Percentiles rank a stretch among this genome's conserved stretches.
Evolutionary conservation across 176 grass and related monocot species (phyloP).

Genomic region (Carex cristatella): DNA sequence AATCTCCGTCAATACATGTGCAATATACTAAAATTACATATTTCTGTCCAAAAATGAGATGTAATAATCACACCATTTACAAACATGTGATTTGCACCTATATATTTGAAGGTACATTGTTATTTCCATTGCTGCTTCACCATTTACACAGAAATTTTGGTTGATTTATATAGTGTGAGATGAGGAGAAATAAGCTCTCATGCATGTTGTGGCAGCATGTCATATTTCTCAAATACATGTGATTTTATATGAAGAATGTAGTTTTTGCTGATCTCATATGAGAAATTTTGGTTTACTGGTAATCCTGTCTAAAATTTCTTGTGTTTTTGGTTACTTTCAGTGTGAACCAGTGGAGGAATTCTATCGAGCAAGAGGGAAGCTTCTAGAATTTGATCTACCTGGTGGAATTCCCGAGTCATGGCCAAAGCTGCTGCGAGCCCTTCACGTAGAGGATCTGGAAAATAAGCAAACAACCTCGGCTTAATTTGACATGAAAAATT

Average conservation of each 20-base stretch:
- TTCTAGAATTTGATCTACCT: conserved; percentile 79
- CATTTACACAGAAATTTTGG: not conserved
- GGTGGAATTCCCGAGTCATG: conserved; percentile 76
- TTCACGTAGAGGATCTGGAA: conserved; percentile 60
- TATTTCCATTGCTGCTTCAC: not conserved
- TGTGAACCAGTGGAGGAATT: conserved; percentile 79
- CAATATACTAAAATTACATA: not conserved
- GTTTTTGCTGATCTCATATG: not conserved
- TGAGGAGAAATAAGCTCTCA: not conserved
- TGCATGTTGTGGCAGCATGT: not conserved
- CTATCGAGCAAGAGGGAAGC: conserved; percentile 64
- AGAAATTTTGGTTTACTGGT: not conserved
- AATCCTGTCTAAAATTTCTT: not conserved
- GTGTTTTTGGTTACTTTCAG: conserved; percentile 31
- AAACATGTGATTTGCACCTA: not conserved
- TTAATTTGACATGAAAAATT: conserved; percentile 19
- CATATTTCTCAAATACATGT: not conserved
- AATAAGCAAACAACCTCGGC: conserved; percentile 56
- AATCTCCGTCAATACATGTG: not conserved
- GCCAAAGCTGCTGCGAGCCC: conserved; percentile 75
- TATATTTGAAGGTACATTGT: not conserved
- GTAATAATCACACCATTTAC: not conserved
- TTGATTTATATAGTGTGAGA: not conserved
- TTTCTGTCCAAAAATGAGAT: not conserved
- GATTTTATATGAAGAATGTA: not conserved